phyloP scores from a whole-genome alignment of 2,329 filamentous ascomycete genomes.

The Alternaria incomplexa region DNA sequence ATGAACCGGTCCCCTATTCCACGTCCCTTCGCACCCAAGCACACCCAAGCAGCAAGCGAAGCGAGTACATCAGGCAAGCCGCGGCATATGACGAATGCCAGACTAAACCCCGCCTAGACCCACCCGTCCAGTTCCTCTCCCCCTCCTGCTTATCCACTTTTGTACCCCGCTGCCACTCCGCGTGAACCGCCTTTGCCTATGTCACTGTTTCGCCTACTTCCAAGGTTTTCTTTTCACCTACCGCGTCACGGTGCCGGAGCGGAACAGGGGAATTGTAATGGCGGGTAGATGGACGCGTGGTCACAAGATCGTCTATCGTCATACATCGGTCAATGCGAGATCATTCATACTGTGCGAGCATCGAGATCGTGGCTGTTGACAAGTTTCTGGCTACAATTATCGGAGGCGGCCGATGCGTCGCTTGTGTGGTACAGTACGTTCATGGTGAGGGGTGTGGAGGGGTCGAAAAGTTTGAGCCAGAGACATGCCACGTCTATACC shows the following conservation, averaged over 20 bases:
- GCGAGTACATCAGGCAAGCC: neutral
- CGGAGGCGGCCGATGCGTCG: conserved; percentile 12
- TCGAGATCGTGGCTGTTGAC: neutral
- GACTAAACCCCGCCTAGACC: conserved; percentile 3
- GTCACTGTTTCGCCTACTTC: neutral
- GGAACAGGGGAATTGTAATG: neutral
- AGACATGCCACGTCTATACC: conserved; percentile 22
- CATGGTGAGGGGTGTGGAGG: conserved; percentile 9
- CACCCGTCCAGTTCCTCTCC: neutral
- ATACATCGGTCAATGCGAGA: neutral
- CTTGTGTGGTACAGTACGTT: neutral
- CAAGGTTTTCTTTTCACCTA: neutral
- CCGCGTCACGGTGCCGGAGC: neutral
- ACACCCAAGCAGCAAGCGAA: conserved; percentile 5
- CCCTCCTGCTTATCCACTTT: neutral
- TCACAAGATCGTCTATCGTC: conserved; percentile 2
- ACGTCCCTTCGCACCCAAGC: neutral
- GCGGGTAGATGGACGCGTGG: neutral
- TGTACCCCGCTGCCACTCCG: conserved; percentile 11
- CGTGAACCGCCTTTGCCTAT: conserved; percentile 13
- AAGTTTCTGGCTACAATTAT: neutral
- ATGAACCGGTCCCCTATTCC: conserved; percentile 7
- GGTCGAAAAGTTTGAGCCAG: neutral
- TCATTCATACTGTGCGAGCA: conserved; percentile 3
- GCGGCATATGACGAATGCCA: conserved; percentile 5